Percentiles rank a stretch among this genome's conserved stretches.
Evolutionary conservation across 164 flowering plant genomes (phyloP).

Genomic region (Chimonanthus praecox): DNA sequence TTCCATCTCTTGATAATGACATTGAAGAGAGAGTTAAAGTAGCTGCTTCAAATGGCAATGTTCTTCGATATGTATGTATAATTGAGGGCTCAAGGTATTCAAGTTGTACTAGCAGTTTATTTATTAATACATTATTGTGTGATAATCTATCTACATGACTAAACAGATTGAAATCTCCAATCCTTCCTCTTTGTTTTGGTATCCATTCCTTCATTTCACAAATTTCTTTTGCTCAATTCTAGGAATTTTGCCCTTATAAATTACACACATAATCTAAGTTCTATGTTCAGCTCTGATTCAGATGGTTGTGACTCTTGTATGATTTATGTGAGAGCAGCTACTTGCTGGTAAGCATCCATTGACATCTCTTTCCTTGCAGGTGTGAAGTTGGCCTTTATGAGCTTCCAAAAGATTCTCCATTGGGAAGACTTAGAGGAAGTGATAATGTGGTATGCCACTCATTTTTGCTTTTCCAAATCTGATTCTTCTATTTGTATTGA

Average conservation of each 20-base stretch:
- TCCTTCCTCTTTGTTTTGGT: not conserved
- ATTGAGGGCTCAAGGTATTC: conserved; percentile 72
- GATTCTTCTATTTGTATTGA: not conserved
- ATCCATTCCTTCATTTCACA: not conserved
- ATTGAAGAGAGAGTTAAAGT: conserved; percentile 47
- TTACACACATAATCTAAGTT: not conserved
- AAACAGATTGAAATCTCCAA: not conserved
- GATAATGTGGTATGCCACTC: conserved; percentile 68
- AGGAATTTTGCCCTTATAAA: not conserved
- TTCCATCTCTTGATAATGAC: conserved; percentile 52
- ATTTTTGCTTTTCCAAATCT: not conserved
- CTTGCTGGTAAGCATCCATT: not conserved
- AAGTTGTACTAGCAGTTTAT: not conserved
- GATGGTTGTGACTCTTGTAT: not conserved
- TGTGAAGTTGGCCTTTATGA: conserved; percentile 87
- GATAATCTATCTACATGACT: not conserved
- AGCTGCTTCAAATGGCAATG: conserved; percentile 72
- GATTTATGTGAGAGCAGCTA: not conserved
- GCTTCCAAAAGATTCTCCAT: conserved; percentile 64
- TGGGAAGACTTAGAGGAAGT: conserved; percentile 87
- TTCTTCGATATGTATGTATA: conserved; percentile 83
- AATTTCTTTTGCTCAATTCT: not conserved
- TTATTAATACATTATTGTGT: not conserved
- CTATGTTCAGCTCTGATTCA: not conserved
- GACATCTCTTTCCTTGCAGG: conserved; percentile 27